These are phyloP conservation scores for Clausena lansium DNA, from an alignment of 345 rosid genomes.

Conservation along the genomic window DNA sequence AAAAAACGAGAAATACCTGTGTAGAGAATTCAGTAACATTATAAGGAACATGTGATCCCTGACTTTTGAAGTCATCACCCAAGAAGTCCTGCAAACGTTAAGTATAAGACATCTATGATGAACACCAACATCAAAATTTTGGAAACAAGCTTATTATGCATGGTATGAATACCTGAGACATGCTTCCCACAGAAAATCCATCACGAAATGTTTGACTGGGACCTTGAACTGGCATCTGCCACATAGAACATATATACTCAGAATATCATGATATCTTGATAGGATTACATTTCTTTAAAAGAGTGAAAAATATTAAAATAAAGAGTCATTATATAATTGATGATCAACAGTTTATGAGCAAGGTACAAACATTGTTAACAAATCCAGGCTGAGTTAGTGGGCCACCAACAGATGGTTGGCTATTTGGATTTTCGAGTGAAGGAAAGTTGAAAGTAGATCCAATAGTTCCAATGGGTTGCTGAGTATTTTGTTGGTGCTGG, in stretches of 20 bases:
- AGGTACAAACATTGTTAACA: constrained; percentile 54
- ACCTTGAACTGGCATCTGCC: constrained; percentile 76
- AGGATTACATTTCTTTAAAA: background rate
- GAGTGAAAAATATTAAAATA: background rate
- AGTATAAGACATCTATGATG: constrained; percentile 8
- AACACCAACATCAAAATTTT: background rate
- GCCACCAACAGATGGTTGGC: constrained; percentile 91
- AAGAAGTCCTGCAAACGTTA: constrained; percentile 68
- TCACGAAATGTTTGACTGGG: constrained; percentile 87
- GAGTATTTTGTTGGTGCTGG: constrained; percentile 74
- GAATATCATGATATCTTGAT: background rate
- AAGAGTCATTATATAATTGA: background rate
- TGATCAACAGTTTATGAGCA: background rate
- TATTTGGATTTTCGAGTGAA: constrained; percentile 72
- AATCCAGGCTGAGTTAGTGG: constrained; percentile 97
- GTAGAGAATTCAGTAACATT: constrained; percentile 85
- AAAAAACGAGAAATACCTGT: constrained; percentile 53
- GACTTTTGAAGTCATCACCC: constrained; percentile 97
- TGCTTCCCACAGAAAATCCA: constrained; percentile 95
- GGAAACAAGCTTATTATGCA: background rate
- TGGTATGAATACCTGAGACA: constrained; percentile 72
- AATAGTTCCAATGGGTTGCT: constrained; percentile 73
- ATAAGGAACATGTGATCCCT: constrained; percentile 94
- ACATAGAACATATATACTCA: constrained; percentile 18
- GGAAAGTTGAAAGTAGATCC: constrained; percentile 81